Conservation (phyloP, 495 filamentous ascomycete genomes). For the Penicillium macrosclerotiorum region DNA sequence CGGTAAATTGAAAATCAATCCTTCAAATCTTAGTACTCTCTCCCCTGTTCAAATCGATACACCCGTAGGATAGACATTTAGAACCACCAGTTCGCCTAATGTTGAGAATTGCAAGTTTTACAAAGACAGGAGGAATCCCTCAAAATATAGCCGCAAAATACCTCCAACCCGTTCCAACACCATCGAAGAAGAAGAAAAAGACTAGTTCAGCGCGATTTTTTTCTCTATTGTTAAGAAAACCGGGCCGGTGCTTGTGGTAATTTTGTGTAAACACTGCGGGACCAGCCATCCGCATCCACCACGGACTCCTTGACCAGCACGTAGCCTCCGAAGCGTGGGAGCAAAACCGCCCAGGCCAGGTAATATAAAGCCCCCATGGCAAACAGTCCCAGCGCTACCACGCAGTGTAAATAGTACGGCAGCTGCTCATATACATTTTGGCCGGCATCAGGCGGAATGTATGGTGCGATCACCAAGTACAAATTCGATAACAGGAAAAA, state of each 20-base stretch:
- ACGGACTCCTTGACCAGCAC: constrained; percentile 58
- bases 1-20: not conserved
- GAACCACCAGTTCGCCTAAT: too few relatives aligned
- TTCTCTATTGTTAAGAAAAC: too few relatives aligned
- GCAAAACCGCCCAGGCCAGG: constrained; percentile 51
- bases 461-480: constrained; percentile 62
- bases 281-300: constrained; percentile 56
- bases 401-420: constrained; percentile 64
- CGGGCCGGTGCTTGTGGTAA: constrained; percentile 19
- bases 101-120: too few relatives aligned
- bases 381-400: constrained; percentile 57
- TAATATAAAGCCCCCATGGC: constrained; percentile 56
- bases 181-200: too few relatives aligned
- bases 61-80: too few relatives aligned
- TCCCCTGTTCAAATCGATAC: too few relatives aligned
- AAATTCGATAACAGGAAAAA: constrained; percentile 57
- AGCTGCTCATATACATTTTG: constrained; percentile 60
- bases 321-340: constrained; percentile 54
- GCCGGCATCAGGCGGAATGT: constrained; percentile 59
- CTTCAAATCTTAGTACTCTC: too few relatives aligned
- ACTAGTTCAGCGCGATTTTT: too few relatives aligned
- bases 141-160: too few relatives aligned
- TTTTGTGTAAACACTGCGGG: constrained; percentile 35
- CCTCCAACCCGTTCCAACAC: too few relatives aligned
- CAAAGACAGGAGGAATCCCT: too few relatives aligned